Conservation (phyloP, 306 rosid species). For the Sindora glabra region DNA sequence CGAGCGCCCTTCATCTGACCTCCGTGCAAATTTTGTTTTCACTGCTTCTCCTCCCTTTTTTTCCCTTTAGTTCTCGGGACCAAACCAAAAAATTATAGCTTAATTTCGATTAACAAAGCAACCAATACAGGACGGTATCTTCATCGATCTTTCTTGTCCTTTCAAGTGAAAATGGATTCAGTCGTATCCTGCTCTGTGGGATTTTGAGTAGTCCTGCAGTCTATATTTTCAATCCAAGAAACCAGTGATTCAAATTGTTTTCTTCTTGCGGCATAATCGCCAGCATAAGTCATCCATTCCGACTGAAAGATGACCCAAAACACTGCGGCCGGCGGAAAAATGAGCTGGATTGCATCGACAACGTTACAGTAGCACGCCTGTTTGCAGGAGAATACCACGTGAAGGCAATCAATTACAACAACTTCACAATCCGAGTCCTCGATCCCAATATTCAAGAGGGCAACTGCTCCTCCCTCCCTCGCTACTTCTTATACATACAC, state of each 20-base stretch:
- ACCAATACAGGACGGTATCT: too few species aligned
- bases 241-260: neutral
- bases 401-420: conserved; percentile 12
- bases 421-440: conserved; percentile 16
- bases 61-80: too few species aligned
- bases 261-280: conserved; percentile 19
- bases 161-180: neutral
- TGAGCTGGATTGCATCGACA: conserved; percentile 13
- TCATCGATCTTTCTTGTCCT: too few species aligned
- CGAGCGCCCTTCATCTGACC: too few species aligned
- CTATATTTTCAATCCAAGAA: neutral
- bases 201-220: neutral
- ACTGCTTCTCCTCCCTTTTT: too few species aligned
- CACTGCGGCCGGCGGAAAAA: neutral
- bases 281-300: conserved; percentile 19
- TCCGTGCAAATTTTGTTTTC: too few species aligned
- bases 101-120: too few species aligned
- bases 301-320: neutral
- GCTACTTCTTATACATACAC: neutral
- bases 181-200: neutral
- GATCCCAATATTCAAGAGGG: neutral
- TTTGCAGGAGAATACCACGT: neutral
- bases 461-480: conserved; percentile 16
- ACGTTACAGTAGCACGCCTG: neutral
- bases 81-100: too few species aligned